Evolutionary conservation across 306 rosid species (phyloP).

Genomic region (Gleditsia sinensis): DNA sequence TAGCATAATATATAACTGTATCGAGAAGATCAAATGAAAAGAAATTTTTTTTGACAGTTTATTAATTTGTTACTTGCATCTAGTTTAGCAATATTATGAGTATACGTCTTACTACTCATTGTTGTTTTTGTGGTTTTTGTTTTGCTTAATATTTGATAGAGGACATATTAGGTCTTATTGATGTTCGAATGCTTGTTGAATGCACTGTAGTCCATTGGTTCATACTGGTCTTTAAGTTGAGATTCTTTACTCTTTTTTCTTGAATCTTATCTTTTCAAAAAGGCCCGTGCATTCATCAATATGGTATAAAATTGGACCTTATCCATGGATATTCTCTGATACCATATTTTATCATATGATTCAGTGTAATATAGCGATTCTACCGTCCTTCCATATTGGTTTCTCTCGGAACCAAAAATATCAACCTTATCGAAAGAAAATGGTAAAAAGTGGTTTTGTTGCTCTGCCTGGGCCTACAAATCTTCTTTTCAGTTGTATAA

Average conservation of each 20-base stretch:
- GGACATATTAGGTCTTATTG: background rate
- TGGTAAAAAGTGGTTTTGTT: no score
- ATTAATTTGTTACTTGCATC: background rate
- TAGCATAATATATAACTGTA: background rate
- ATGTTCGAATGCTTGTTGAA: background rate
- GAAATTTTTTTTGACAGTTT: background rate
- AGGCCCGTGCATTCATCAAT: background rate
- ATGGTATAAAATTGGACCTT: background rate
- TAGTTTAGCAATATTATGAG: background rate
- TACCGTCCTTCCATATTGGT: background rate
- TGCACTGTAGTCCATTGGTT: background rate
- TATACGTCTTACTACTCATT: background rate
- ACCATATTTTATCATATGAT: background rate
- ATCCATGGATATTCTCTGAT: background rate
- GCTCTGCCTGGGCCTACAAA: background rate
- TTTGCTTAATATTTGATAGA: background rate
- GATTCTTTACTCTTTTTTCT: background rate
- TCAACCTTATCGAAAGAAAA: background rate
- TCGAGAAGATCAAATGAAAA: background rate
- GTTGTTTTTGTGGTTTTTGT: background rate
- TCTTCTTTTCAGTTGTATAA: background rate
- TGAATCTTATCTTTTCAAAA: background rate
- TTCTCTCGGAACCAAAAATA: background rate
- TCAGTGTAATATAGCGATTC: background rate
- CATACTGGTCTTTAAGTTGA: background rate